Evolutionary conservation across 495 filamentous ascomycete species (phyloP), one percentile per base, ranked within the genome.

Genomic region (Thozetella sp.): DNA sequence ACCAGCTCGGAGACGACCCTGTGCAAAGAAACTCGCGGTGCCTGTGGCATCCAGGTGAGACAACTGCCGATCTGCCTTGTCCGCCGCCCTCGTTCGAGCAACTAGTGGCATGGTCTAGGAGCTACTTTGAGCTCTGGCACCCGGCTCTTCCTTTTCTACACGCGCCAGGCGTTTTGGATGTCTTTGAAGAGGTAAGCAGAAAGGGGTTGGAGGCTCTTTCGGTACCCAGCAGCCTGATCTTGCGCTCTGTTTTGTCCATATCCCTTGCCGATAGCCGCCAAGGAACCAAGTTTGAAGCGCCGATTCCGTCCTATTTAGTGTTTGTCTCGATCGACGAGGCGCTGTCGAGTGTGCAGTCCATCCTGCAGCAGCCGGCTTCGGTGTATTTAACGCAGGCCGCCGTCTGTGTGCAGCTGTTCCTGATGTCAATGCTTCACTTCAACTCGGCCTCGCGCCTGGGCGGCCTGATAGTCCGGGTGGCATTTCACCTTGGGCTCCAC

Each of bases 81-180:
- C 9, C n/a, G 43, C 43, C 43, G 43, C 43, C 43, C 9, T 13
- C 43, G 43, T 48, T 48, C 43, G 43, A 48, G 43, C 43, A 48
- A n/a, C n/a, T 48, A 9, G 43, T 48, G 11, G 43, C 12, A n/a
- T 48, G 43, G 43, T 48, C 43, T 3, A 48, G 11, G 6, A 48
- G 43, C n/a, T 48, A 10, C n/a, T 48, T 48, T n/a, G 43, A 48
- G 43, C 43, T 48, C n/a, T 48, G 43, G 43, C 43, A 48, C n/a
- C 43, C 43, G 3, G 43, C 43, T 13, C n/a, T 48, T 10, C 43
- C 43, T 4, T 48, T 48, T n/a, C n/a, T 48, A n/a, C 43, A 48
- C 43, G 43, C 43, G 4, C 43, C 43, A 3, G n/a, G n/a, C 43
- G n/a, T 48, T 13, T 48, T 48, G 43, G n/a, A 20, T 15, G n/a